Percentiles rank a stretch among this genome's conserved stretches.
These are phyloP conservation scores for Trametes sp. DNA, from an alignment of 1,284 basidiomycete genomes.

Conservation along the genomic window DNA sequence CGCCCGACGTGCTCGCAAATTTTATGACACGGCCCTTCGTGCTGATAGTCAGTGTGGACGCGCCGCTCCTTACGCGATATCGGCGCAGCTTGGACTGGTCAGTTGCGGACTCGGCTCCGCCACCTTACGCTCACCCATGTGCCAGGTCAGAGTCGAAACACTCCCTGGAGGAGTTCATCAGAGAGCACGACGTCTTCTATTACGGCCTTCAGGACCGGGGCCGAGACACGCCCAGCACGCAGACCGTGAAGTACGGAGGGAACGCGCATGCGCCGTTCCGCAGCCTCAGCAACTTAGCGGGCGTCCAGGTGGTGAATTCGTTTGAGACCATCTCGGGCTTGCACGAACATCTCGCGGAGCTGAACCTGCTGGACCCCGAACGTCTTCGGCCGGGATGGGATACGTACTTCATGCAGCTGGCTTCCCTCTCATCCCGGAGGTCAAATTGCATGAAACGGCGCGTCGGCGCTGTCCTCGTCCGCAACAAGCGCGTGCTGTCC, in stretches of 20 bases:
- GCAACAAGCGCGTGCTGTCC: conserved; percentile 88
- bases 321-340: conserved; percentile 66
- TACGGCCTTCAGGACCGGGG: conserved; percentile 34
- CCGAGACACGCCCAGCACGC: conserved; percentile 5
- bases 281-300: conserved; percentile 57
- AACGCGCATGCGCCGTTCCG: conserved; percentile 39
- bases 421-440: conserved; percentile 84
- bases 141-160: conserved; percentile 37
- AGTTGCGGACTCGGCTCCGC: conserved; percentile 28
- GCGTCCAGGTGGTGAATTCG: conserved; percentile 78
- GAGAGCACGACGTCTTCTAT: conserved; percentile 40
- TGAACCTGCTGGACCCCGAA: conserved; percentile 77
- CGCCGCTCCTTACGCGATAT: conserved; percentile 74
- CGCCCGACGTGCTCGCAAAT: conserved; percentile 64
- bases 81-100: conserved; percentile 56
- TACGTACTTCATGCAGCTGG: conserved; percentile 95
- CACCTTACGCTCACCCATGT: conserved; percentile 18
- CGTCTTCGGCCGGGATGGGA: conserved; percentile 91
- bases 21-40: conserved; percentile 94
- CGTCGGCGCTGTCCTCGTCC: conserved; percentile 92
- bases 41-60: conserved; percentile 87
- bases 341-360: conserved; percentile 65
- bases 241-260: conserved; percentile 1
- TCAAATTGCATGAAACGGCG: conserved; percentile 99
- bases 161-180: conserved; percentile 63